These are phyloP conservation scores for Rhizophagus clarus DNA, from an alignment of 192 early-diverging fungal species.

Conservation along the genomic window DNA sequence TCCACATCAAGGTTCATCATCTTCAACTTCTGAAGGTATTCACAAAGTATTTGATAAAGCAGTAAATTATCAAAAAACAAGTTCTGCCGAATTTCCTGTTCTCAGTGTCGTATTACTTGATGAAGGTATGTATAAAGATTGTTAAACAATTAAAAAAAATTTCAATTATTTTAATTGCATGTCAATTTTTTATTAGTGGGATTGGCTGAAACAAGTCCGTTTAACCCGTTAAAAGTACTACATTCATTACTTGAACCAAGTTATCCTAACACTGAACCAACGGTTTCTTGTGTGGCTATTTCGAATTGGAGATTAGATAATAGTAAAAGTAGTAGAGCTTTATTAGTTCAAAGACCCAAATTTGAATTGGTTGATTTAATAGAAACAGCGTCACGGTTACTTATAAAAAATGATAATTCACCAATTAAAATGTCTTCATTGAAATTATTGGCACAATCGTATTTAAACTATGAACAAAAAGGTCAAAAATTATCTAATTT, in stretches of 20 bases:
- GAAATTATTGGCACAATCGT: slow-evolving; percentile 16
- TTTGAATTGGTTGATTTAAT: slow-evolving; percentile 25
- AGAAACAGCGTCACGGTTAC: slow-evolving; percentile 8
- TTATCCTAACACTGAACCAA: slow-evolving; percentile 17
- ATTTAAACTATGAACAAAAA: slow-evolving; percentile 20
- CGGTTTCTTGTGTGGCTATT: slow-evolving; percentile 31
- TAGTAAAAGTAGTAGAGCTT: slow-evolving; percentile 31
- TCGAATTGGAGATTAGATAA: slow-evolving; percentile 34
- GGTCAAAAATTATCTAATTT: slow-evolving; percentile 26
- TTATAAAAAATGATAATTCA: background rate
- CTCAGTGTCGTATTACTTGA: slow-evolving; percentile 35
- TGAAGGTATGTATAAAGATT: slow-evolving; percentile 17
- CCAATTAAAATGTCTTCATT: background rate
- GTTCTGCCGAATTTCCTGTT: slow-evolving; percentile 28
- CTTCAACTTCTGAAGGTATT: slow-evolving; percentile 37
- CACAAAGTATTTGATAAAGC: slow-evolving; percentile 35
- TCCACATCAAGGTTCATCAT: slow-evolving; percentile 37
- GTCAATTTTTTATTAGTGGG: slow-evolving; percentile 12
- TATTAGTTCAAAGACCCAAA: slow-evolving; percentile 34
- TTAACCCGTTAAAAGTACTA: slow-evolving; percentile 29
- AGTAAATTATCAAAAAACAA: slow-evolving; percentile 19
- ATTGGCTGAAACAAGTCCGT: slow-evolving; percentile 21
- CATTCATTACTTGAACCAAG: slow-evolving; percentile 22
- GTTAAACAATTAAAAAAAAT: background rate
- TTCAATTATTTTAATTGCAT: too few species aligned